These are phyloP conservation scores for Neopestalotiopsis clavispora DNA, from an alignment of 2,329 filamentous ascomycete species.

Conservation along the genomic window DNA sequence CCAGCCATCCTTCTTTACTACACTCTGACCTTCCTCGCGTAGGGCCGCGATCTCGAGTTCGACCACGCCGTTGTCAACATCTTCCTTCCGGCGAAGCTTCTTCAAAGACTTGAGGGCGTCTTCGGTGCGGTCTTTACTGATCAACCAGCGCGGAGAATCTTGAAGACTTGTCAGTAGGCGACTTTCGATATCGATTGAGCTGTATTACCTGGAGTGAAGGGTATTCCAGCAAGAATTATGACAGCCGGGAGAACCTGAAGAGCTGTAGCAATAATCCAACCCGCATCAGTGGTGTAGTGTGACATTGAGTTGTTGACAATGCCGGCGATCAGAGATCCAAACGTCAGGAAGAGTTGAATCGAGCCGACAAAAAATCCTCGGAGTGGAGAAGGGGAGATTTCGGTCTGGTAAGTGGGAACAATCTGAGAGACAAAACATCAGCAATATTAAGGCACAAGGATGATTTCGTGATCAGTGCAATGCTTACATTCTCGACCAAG, in stretches of 20 bases:
- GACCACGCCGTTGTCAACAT: slow-evolving; percentile 12
- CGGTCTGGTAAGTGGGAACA: slow-evolving; percentile 23
- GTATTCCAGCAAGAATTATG: slow-evolving; percentile 15
- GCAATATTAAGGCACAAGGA: background rate
- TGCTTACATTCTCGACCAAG: slow-evolving; percentile 20
- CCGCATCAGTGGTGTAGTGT: slow-evolving; percentile 16
- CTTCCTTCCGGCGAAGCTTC: slow-evolving; percentile 5
- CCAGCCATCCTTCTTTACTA: slow-evolving; percentile 18
- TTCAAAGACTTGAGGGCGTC: slow-evolving; percentile 10
- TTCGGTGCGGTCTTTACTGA: slow-evolving; percentile 13
- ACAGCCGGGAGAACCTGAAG: slow-evolving; percentile 23
- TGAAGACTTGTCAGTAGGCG: background rate
- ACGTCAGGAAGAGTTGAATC: slow-evolving; percentile 23
- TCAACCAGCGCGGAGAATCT: slow-evolving; percentile 16
- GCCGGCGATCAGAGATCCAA: slow-evolving; percentile 26
- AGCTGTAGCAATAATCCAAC: slow-evolving; percentile 25
- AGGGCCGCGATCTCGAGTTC: slow-evolving; percentile 22
- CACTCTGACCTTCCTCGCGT: slow-evolving; percentile 14
- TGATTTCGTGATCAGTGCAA: background rate
- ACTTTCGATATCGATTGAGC: background rate
- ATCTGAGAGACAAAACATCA: background rate
- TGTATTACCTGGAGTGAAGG: background rate
- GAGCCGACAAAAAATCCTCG: slow-evolving; percentile 25
- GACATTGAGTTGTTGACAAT: slow-evolving; percentile 27
- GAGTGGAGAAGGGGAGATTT: slow-evolving; percentile 22